Percentiles rank a stretch among this genome's conserved stretches.
phyloP scores from a whole-genome alignment of 2,329 filamentous ascomycete genomes.

The Leptosphaerulina australis region DNA sequence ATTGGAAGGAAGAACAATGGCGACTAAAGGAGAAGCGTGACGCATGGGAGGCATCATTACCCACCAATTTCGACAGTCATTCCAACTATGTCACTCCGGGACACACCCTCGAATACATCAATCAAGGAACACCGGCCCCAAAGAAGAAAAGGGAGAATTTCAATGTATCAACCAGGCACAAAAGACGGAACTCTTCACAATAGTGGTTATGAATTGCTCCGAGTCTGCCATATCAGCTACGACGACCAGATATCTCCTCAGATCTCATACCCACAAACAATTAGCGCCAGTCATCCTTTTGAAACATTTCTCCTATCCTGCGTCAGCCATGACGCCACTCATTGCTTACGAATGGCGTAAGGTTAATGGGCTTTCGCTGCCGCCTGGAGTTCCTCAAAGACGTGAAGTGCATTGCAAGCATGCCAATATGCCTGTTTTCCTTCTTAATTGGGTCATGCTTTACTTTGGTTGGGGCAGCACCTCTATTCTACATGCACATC shows the following conservation, averaged over 20 bases:
- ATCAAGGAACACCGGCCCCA: constrained; percentile 10
- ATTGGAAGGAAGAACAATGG: background rate
- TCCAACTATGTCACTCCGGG: constrained; percentile 15
- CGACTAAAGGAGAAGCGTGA: constrained; percentile 3
- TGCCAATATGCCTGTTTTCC: background rate
- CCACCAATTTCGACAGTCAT: constrained; percentile 4
- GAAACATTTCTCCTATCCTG: background rate
- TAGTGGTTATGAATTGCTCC: background rate
- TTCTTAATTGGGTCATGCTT: constrained; percentile 1
- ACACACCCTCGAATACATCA: constrained; percentile 17
- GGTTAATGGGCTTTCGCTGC: background rate
- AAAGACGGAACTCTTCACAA: constrained; percentile 8
- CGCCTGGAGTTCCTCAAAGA: background rate
- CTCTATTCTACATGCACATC: background rate
- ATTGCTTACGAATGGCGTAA: background rate
- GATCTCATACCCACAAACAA: background rate
- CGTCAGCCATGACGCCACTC: background rate
- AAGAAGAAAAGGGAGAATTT: constrained; percentile 12
- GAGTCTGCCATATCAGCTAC: background rate
- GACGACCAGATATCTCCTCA: background rate
- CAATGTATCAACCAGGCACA: constrained; percentile 10
- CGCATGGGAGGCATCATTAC: constrained; percentile 12
- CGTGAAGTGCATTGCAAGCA: constrained; percentile 2
- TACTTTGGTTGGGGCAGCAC: background rate
- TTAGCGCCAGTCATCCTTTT: too few species aligned